These are phyloP conservation scores for Leavenworthia alabamica DNA, from an alignment of 345 rosid genomes.

Conservation along the genomic window DNA sequence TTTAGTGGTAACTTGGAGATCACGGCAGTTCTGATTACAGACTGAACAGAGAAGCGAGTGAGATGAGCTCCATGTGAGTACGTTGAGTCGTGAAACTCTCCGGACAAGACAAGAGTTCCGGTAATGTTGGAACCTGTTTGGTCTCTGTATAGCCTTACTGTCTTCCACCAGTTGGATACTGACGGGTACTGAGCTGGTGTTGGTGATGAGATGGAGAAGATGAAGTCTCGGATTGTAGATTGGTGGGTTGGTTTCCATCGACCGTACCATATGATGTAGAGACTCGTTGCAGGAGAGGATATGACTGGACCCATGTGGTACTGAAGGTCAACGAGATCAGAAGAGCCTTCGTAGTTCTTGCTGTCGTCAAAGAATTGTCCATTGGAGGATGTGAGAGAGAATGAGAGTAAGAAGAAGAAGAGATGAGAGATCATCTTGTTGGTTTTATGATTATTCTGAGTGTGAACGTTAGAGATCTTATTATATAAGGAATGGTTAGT, in stretches of 20 bases:
- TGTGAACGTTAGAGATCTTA: conserved; percentile 1
- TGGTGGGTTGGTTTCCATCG: conserved; percentile 63
- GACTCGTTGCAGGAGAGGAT: conserved; percentile 56
- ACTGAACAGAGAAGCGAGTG: conserved; percentile 71
- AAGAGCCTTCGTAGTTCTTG: conserved; percentile 93
- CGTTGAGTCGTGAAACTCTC: conserved; percentile 80
- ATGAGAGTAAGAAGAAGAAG: neutral
- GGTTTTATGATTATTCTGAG: neutral
- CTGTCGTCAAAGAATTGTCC: conserved; percentile 37
- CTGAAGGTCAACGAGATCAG: conserved; percentile 65
- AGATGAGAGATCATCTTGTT: conserved; percentile 12
- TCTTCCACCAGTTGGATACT: conserved; percentile 90
- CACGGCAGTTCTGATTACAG: conserved; percentile 73
- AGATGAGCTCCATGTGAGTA: conserved; percentile 87
- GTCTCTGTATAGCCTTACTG: conserved; percentile 74
- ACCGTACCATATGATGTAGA: conserved; percentile 94
- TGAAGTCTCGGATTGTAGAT: conserved; percentile 74
- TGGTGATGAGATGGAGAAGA: conserved; percentile 60
- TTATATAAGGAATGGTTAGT: neutral
- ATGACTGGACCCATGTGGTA: conserved; percentile 96
- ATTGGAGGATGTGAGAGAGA: conserved; percentile 9
- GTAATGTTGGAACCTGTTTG: conserved; percentile 68
- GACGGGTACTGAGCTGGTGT: conserved; percentile 45
- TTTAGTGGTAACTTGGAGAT: conserved; percentile 55
- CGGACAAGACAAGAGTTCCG: conserved; percentile 45